Evolutionary conservation across 768 basidiomycete genomes (phyloP), one percentile per base, ranked within the genome.

Genomic region (Dictyophora rubrovolvata): DNA sequence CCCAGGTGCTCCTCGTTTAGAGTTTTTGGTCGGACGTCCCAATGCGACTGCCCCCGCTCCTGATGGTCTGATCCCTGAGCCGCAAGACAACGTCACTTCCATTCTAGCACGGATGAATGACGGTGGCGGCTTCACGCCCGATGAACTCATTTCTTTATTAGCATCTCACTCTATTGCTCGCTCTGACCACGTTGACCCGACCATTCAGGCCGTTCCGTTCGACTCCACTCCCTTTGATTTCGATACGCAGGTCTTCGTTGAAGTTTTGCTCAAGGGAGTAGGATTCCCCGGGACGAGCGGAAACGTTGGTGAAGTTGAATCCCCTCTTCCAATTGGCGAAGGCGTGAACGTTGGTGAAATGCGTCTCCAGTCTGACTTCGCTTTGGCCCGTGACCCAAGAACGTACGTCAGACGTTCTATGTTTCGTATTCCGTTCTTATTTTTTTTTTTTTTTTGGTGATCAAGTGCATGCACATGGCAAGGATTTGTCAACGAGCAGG

Each of bases 221-320:
- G 67, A 68, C 55, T 63, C 66, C 14, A 62, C 60, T 14, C 63
- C 63, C 33, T 50, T 60, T 54, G 56, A 48, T 21, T 64, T 65
- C 61, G 61, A 67, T 53, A 65, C 58, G 12, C 62, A 62, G 50
- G 48, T 65, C 54, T 69, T 64, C 52, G 64, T 68, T 54, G 67
- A 68, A 61, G 65, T 65, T 28, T 59, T 65, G 56, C 63, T 68
- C 23, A 60, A 60, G 33, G 66, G 67, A n/a, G 36, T 36, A 34
- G 59, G 57, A 22, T 68, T 66, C 61, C 61, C 64, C 51, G 75
- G 77, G 14, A 68, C 68, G 16, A 68, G 68, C 23, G 68, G 68
- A 17, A 73, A 73, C 63, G 63, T 67, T 23, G 76, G 76, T 47
- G 59, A 60, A 42, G 57, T 52, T 33, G 34, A 14, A 28, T 59